phyloP scores from a whole-genome alignment of 2,329 filamentous ascomycete genomes.

The Zalaria sp. region DNA sequence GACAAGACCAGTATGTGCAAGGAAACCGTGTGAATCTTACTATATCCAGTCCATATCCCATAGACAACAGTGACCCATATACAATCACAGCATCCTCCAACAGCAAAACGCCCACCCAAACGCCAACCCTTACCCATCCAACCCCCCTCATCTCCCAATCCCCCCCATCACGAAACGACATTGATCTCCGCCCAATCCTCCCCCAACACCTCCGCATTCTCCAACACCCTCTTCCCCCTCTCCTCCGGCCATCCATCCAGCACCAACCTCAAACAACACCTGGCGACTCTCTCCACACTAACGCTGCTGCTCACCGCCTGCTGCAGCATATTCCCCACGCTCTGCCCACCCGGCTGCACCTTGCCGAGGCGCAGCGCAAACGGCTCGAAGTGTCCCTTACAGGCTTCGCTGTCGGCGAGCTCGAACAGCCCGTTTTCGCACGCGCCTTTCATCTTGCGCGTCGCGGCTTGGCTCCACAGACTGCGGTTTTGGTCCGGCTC shows the following conservation, averaged over 20 bases:
- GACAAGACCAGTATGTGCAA: too few relatives aligned
- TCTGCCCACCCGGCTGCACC: slow-evolving; percentile 17
- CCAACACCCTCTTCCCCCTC: slow-evolving; percentile 17
- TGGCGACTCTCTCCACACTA: slow-evolving; percentile 18
- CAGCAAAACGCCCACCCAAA: too few relatives aligned
- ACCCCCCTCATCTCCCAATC: too few relatives aligned
- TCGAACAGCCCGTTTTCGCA: slow-evolving; percentile 22
- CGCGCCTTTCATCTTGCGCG: slow-evolving; percentile 21
- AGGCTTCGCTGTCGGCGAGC: slow-evolving; percentile 13
- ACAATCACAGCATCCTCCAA: background rate
- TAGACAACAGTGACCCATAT: background rate
- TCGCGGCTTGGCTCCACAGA: slow-evolving; percentile 21
- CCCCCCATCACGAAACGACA: too few relatives aligned
- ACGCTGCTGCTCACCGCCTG: slow-evolving; percentile 16
- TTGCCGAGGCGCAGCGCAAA: slow-evolving; percentile 18
- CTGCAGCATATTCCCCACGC: slow-evolving; percentile 14
- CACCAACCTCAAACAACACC: slow-evolving; percentile 13
- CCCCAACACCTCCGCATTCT: slow-evolving; percentile 21
- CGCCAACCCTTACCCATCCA: too few relatives aligned
- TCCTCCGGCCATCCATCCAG: slow-evolving; percentile 14
- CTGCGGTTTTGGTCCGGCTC: slow-evolving; percentile 24
- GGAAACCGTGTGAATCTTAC: too few relatives aligned
- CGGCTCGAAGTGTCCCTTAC: slow-evolving; percentile 19
- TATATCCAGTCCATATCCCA: background rate
- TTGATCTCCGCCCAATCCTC: slow-evolving; percentile 22